Conservation (phyloP, 768 basidiomycete genomes). For the Leccinum rimulosum region DNA sequence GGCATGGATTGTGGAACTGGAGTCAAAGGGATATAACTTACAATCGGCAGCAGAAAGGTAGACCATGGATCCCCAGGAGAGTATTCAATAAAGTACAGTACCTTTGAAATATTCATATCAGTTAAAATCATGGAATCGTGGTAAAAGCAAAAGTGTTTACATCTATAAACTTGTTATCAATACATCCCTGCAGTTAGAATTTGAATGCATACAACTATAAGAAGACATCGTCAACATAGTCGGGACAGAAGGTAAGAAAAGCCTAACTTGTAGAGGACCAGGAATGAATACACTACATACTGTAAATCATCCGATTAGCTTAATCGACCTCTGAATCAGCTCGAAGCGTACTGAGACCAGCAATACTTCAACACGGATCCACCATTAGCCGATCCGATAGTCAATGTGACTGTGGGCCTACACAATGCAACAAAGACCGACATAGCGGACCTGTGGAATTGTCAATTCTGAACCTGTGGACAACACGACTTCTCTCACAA, state of each 20-base stretch:
- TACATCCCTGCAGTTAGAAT: background rate
- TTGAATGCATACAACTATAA: background rate
- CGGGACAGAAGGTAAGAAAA: background rate
- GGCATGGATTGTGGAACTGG: background rate
- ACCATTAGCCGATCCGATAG: background rate
- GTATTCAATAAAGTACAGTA: background rate
- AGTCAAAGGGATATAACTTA: background rate
- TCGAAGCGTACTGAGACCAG: background rate
- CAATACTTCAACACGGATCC: background rate
- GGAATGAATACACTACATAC: background rate
- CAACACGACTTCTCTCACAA: background rate
- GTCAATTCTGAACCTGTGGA: background rate
- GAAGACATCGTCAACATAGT: background rate
- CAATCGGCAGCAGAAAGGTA: conserved; percentile 13
- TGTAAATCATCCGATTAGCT: background rate
- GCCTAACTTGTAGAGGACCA: background rate
- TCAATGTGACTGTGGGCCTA: background rate
- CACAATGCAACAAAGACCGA: background rate
- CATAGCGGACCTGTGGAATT: background rate
- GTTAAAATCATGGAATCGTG: background rate
- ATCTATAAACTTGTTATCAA: conserved; percentile 3
- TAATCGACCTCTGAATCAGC: background rate
- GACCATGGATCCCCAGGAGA: conserved; percentile 3
- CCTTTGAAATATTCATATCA: background rate
- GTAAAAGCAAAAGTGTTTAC: conserved; percentile 1